Evolutionary conservation across 2,329 filamentous ascomycete species (phyloP).

Genomic region (Talaromyces sp.): DNA sequence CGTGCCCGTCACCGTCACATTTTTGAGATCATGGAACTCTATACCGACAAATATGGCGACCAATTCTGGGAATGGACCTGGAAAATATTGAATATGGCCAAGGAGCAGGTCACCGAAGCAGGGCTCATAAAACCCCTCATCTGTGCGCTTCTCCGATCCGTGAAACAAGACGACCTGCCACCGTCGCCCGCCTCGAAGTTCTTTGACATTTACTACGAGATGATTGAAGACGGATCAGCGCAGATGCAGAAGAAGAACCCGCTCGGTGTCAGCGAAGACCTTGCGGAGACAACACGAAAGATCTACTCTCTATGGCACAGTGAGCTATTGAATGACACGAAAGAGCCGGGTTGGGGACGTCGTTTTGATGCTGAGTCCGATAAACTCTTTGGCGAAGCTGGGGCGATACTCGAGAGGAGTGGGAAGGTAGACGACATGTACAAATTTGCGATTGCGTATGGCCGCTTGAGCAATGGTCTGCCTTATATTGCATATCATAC

Average conservation of each 20-base stretch:
- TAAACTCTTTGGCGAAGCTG: background rate
- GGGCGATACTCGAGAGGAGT: background rate
- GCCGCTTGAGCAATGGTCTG: slow-evolving; percentile 2
- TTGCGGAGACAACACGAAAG: background rate
- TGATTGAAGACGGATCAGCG: slow-evolving; percentile 6
- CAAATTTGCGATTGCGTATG: slow-evolving; percentile 9
- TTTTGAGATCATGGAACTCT: slow-evolving; percentile 2
- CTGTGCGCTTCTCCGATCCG: slow-evolving; percentile 6
- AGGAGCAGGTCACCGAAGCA: slow-evolving; percentile 2
- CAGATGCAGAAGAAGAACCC: background rate
- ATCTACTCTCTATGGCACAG: background rate
- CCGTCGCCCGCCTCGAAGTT: background rate
- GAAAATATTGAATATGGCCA: background rate
- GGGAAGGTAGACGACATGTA: background rate
- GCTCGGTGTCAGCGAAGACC: slow-evolving; percentile 1
- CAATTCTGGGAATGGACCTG: slow-evolving; percentile 6
- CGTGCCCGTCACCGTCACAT: slow-evolving; percentile 1
- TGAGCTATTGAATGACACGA: background rate
- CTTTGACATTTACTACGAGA: slow-evolving; percentile 6
- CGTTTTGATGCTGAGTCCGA: slow-evolving; percentile 1
- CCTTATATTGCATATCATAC: slow-evolving; percentile 11
- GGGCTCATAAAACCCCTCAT: background rate
- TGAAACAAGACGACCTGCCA: background rate
- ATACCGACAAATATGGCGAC: background rate
- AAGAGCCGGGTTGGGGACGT: slow-evolving; percentile 2